Evolutionary conservation across 2,329 filamentous ascomycete species (phyloP), one percentile per base, ranked within the genome.

Genomic region (Penicillium palitans): DNA sequence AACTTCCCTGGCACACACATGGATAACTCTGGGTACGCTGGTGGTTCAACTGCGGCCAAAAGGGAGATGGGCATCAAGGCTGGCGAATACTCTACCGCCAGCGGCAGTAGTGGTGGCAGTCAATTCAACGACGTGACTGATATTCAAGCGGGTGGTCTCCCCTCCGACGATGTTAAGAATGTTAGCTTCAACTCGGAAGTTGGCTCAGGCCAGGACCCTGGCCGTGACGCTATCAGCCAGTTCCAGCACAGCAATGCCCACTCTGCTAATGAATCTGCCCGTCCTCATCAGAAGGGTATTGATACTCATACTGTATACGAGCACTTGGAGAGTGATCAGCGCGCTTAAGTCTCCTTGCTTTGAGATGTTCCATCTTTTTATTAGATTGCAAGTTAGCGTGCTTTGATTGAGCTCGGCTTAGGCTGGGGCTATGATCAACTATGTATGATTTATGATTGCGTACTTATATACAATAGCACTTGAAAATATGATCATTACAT

Each of bases 141-240:
- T 61, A 72, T 58, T 53, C 45, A 70, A 68, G 35, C 84, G 61
- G 80, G 79, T 25, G 79, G 74, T 1, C 79, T 81, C 57, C 71
- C 76, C 12, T 52, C 63, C 27, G 66, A 70, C 29, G 70, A 75
- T 44, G 72, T 70, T 9, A 74, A 75, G 25, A 84, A 84, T 58
- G 80, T 78, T 35, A 83, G 80, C 65, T 85, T 80, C 69, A 79
- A 68, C 25, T 71, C 74, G 15, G 80, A 84, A 25, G 81, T 87
- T 59, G 84, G 84, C 2, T 76, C 76, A 2, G 71, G 80, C 61
- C 77, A 84, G 41, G 85, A 87, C 64, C 84, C 85, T 3, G 80
- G 79, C 3, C 74, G 84, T 31, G 65, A 73, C 19, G 84, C 83
- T 7, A 70, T 76, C 64, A 68, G 65, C 31, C 65, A 67, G 37